phyloP scores from a whole-genome alignment of 306 rosid genomes.

The Vachellia pachyceras region DNA sequence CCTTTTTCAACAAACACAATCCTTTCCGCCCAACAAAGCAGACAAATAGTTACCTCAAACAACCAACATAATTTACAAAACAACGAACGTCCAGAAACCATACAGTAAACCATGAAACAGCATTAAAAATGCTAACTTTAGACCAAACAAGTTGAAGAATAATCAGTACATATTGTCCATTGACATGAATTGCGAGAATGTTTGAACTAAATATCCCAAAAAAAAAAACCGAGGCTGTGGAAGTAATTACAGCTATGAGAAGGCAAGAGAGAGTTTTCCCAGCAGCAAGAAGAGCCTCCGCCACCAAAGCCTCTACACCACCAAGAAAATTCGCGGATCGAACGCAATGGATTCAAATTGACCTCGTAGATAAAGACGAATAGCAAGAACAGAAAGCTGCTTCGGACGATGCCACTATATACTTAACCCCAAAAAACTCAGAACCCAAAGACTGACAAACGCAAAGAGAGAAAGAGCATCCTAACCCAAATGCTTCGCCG shows the following conservation, averaged over 20 bases:
- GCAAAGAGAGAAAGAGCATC: constrained; percentile 59
- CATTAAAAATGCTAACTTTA: background rate
- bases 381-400: constrained; percentile 48
- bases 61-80: background rate
- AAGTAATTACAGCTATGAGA: constrained; percentile 55
- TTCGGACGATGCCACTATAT: constrained; percentile 53
- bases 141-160: background rate
- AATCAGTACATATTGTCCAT: background rate
- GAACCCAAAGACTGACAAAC: constrained; percentile 73
- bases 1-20: background rate
- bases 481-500: constrained; percentile 49
- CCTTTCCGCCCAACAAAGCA: background rate
- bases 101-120: background rate
- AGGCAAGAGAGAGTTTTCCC: constrained; percentile 59
- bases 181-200: background rate
- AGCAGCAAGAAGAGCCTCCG: constrained; percentile 51
- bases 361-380: constrained; percentile 39
- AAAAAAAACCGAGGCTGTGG: background rate
- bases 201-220: background rate
- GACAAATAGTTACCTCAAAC: background rate
- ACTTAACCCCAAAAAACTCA: constrained; percentile 56
- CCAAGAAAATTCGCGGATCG: constrained; percentile 59
- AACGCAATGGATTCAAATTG: constrained; percentile 54
- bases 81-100: background rate
- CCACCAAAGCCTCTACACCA: constrained; percentile 50